Base-by-base conservation (phyloP, 208 protist genomes). In the Trypanosoma theileri region DNA sequence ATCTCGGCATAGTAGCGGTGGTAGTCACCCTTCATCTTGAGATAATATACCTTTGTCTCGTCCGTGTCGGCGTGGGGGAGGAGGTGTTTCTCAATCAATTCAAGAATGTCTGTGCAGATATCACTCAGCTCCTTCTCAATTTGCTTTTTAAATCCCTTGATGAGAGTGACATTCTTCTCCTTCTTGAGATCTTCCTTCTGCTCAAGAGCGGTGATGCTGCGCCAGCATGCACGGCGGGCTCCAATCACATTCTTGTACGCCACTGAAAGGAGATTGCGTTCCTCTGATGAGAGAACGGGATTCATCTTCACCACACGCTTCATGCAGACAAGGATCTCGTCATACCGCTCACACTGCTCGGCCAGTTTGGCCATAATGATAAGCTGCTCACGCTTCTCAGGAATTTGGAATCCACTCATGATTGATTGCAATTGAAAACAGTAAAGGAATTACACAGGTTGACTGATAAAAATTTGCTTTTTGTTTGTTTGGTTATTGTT, bases 241-340 rank as follows among this genome's bases (percentile, higher is more conserved):
- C 98, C 98, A 86, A 99, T 98, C 56, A 99, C 97, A 83, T 99
- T 99, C 89, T 99, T 99, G 94, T 99, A 99, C 21, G 99, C 99
- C 26, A 99, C 98, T n/a, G 99, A 99, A 44, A 99, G 94, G 4
- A 99, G 88, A 77, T 99, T 99, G 74, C 99, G 89, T 84, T 99
- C 99, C 86, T 99, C 99, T 80, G 97, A 92, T 31, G 92, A 92
- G 17, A 99, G 94, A 76, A 99, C 89, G 58, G 91, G 68, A 79
- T 92, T 92, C 21, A 97, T 62, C 74, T 95, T 88, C 35, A 98
- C 97, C 26, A 99, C 96, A 42, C 93, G 92, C 77, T 99, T 99
- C 97, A 99, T 99, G 64, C 91, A 93, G 40, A 98, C 81, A 31
- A 99, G 97, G 85, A 99, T 99, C 71, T 99, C 98, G 56, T 99